Conservation (phyloP, 768 basidiomycete genomes). For the Macrocybe gigantea region DNA sequence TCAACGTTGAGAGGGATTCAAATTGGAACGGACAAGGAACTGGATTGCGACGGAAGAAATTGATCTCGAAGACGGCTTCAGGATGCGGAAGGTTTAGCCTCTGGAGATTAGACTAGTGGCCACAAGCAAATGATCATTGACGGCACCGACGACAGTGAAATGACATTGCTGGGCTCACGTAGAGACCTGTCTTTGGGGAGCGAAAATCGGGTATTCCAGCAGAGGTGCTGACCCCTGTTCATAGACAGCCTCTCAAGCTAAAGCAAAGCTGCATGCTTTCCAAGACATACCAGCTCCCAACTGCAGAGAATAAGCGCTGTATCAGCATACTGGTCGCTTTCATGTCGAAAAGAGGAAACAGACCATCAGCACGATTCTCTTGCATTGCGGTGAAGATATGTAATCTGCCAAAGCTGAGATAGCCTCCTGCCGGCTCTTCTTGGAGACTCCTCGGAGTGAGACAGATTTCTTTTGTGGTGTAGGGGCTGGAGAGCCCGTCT, state of each 20-base stretch:
- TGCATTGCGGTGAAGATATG: conserved; percentile 63
- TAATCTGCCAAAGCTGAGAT: conserved; percentile 52
- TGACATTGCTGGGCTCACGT: conserved; percentile 30
- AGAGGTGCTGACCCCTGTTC: conserved; percentile 64
- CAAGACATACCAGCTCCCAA: conserved; percentile 56
- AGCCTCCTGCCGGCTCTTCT: conserved; percentile 16
- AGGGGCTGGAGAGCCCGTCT: too few relatives aligned
- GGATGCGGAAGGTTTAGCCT: conserved; percentile 81
- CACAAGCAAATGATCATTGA: not conserved
- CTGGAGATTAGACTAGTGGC: conserved; percentile 63
- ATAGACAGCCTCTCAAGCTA: not conserved
- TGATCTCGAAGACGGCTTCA: conserved; percentile 93
- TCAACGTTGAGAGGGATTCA: not conserved
- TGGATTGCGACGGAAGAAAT: conserved; percentile 77
- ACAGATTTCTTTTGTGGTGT: too few relatives aligned
- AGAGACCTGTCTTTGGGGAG: conserved; percentile 75
- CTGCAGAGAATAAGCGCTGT: conserved; percentile 25
- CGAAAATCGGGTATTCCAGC: conserved; percentile 90
- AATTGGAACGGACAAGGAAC: conserved; percentile 55
- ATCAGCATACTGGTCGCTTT: conserved; percentile 1
- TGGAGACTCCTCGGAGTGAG: too few relatives aligned
- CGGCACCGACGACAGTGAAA: too few relatives aligned
- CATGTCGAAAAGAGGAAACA: conserved; percentile 13
- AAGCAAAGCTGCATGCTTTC: not conserved
- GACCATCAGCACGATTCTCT: conserved; percentile 72